Evolutionary conservation across 1,139 yeast species (phyloP).

Genomic region (Yamadazyma sp.): DNA sequence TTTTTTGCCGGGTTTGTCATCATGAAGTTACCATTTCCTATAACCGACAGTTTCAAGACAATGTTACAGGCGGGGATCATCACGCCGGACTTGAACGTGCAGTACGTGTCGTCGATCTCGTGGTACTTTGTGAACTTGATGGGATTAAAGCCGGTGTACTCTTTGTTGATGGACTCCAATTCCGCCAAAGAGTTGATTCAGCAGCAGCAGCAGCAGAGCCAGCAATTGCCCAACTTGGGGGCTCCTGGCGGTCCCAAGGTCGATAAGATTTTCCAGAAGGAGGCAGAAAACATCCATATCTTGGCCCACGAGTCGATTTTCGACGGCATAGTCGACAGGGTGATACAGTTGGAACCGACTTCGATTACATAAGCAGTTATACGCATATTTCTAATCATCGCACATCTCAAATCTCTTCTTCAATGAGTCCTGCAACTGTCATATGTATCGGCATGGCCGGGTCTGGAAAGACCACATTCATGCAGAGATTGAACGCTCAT

Average conservation of each 20-base stretch:
- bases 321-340: slow-evolving; percentile 65
- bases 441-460: slow-evolving; percentile 97
- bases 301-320: slow-evolving; percentile 53
- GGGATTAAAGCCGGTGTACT: slow-evolving; percentile 81
- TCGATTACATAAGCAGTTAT: neutral
- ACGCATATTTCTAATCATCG: slow-evolving; percentile 3
- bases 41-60: slow-evolving; percentile 84
- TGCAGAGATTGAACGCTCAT: slow-evolving; percentile 92
- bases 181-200: slow-evolving; percentile 51
- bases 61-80: slow-evolving; percentile 89
- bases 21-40: slow-evolving; percentile 59
- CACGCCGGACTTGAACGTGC: slow-evolving; percentile 81
- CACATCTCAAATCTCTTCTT: slow-evolving; percentile 1
- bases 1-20: slow-evolving; percentile 91
- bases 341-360: slow-evolving; percentile 30
- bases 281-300: slow-evolving; percentile 77
- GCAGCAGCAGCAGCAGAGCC: slow-evolving; percentile 46
- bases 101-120: slow-evolving; percentile 96
- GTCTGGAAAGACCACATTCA: slow-evolving; percentile 95
- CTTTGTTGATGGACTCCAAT: slow-evolving; percentile 57
- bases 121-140: slow-evolving; percentile 93
- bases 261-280: slow-evolving; percentile 61
- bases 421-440: slow-evolving; percentile 63
- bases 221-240: slow-evolving; percentile 42
- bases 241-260: slow-evolving; percentile 62